Evolutionary conservation across 805 yeast species (phyloP), one percentile per base, ranked within the genome.

Genomic region (Candida boleticola): DNA sequence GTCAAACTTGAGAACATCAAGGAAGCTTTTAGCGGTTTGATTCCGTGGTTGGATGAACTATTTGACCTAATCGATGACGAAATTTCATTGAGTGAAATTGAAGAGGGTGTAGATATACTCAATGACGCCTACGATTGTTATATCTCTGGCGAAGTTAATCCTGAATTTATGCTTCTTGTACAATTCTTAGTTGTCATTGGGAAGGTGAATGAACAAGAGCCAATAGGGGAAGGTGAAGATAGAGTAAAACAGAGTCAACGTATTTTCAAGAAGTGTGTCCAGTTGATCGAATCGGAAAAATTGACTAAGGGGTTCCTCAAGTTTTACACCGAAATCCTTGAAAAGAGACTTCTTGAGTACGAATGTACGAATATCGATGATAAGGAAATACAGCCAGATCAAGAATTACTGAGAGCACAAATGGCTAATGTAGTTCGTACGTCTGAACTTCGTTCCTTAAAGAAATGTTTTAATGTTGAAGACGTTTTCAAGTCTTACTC

Each of bases 51-150:
- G 11, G 68, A 68, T 1, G 62, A 55, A 14, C 52, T 74, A 5
- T 44, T 77, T 2, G 60, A 61, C 11, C 18, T 14, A 11, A 31
- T 31, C 16, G 36, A 54, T 49, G 3, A 17, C 27, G 53, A 51
- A 26, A 53, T 63, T 18, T 49, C 53, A 2, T 59, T 60, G 29
- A 61, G 52, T 2, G 73, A 68, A 14, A 66, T 66, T 53, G 71
- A 64, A 19, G 70, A 66, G 9, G 68, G 66, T 7, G 68, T 66
- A 14, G 69, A 79, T 0, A 51, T 67, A 25, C 60, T 68, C 5
- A 50, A 77, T 26, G 85, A 81, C 13, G 67, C 82, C 0, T 85
- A 79, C 61, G 93, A 85, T 51, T 73, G 83, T 41, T 84, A 74
- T 51, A 54, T 48, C 2, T 70, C 78, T 33, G 80, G 82, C 9